A percentile compares a stretch with the other conserved stretches of the same genome.
Conservation (phyloP, 1,284 basidiomycete species). For the Rugosomyces carneus region DNA sequence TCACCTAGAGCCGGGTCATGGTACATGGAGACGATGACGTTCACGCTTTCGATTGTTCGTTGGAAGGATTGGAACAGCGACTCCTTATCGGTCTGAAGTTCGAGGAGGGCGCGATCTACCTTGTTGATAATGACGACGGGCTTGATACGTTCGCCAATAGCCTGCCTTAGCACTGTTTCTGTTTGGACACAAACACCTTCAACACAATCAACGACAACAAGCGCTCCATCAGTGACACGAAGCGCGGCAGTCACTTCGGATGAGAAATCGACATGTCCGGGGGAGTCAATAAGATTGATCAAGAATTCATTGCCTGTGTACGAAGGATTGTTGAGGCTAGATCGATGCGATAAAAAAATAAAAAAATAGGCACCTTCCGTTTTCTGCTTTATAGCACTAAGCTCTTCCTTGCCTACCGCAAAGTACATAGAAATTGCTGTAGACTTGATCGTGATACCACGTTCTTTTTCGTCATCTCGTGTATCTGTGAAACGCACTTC, state of each 20-base stretch:
- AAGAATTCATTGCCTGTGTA: constrained; percentile 97
- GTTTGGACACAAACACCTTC: constrained; percentile 99
- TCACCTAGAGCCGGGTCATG: constrained; percentile 94
- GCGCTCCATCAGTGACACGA: constrained; percentile 98
- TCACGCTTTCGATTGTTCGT: constrained; percentile 96
- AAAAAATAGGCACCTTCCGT: constrained; percentile 60
- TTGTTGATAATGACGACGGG: constrained; percentile 99
- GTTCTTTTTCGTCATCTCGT: constrained; percentile 97
- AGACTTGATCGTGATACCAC: constrained; percentile 99
- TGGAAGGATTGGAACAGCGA: constrained; percentile 97
- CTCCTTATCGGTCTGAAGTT: constrained; percentile 97
- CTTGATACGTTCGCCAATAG: constrained; percentile 98
- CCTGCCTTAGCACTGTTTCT: constrained; percentile 98
- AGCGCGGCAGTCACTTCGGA: constrained; percentile 99
- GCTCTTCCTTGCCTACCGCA: constrained; percentile 87
- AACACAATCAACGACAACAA: constrained; percentile 99
- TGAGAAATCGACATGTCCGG: constrained; percentile 99
- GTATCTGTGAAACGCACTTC: constrained; percentile 99
- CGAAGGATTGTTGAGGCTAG: constrained; percentile 19
- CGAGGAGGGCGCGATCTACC: constrained; percentile 98
- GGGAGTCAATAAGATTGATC: constrained; percentile 99
- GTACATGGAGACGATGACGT: constrained; percentile 99
- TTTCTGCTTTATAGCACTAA: constrained; percentile 87
- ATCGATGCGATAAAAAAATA: constrained; percentile 8
- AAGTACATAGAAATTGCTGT: constrained; percentile 99